Base-by-base conservation (phyloP, 768 basidiomycete species). In the Mrakia hoshinonis region DNA sequence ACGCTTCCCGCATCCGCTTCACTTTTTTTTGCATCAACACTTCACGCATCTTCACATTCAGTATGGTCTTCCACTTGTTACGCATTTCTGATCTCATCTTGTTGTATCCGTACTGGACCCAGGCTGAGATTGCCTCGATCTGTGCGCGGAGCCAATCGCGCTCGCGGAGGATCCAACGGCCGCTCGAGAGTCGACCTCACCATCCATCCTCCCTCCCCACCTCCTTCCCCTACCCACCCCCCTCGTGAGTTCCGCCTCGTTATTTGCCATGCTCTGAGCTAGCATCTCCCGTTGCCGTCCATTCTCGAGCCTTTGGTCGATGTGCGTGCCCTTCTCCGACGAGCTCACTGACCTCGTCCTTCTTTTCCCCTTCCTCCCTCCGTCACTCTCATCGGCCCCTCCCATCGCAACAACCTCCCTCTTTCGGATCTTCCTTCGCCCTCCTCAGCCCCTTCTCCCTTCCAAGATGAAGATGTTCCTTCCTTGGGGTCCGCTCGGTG, bases 401-500 rank as follows among this genome's bases (percentile, higher is more conserved):
- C n/a, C n/a, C n/a, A n/a, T n/a, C n/a, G n/a, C n/a, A n/a, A n/a
- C n/a, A n/a, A n/a, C 18, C 29, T 36, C 51, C 48, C 31, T 12
- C 34, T 29, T 26, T n/a, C n/a, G 34, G 29, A 1, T 4, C 15
- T 46, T n/a, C 29, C 29, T 51, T 13, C 65, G 24, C 12, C n/a
- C 48, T 22, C 29, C 15, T n/a, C 39, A 51, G 51, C 65, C 51
- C 58, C 36, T n/a, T 38, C 20, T n/a, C 15, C 26, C 36, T 61
- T 7, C 20, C 58, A 43, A 26, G 20, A 66, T 48, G 13, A 66
- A 12, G 15, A 65, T 48, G 43, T 52, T 52, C 51, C 51, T 66
- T 22, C 47, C 51, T 46, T 66, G 65, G 65, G 65, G 65, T 47
- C 65, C 65, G 24, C 51, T 66, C 48, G 65, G 65, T 49, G 65